Evolutionary conservation across 1,284 basidiomycete species (phyloP).

Genomic region (Ustilago curta): DNA sequence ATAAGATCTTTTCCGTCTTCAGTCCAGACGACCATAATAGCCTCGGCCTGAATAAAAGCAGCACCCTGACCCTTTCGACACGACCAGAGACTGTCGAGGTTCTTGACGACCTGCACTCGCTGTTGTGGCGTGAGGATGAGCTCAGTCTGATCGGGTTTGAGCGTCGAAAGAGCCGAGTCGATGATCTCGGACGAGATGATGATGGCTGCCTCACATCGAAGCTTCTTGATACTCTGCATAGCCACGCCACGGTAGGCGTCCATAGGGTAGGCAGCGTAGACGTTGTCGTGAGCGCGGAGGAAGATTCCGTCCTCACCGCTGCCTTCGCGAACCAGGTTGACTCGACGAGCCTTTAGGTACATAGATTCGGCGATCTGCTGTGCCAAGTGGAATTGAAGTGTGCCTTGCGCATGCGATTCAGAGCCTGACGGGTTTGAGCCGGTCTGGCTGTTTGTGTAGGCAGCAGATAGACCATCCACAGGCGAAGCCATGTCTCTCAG

Average conservation of each 20-base stretch:
- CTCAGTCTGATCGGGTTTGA: conserved; percentile 64
- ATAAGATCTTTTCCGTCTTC: conserved; percentile 74
- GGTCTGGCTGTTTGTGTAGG: conserved; percentile 14
- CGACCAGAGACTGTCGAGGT: conserved; percentile 75
- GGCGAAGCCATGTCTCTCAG: conserved; percentile 20
- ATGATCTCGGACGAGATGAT: conserved; percentile 82
- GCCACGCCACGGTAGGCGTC: conserved; percentile 73
- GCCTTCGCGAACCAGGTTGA: conserved; percentile 27
- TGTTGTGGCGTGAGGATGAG: conserved; percentile 45
- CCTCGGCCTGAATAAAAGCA: conserved; percentile 83
- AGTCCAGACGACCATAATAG: conserved; percentile 80
- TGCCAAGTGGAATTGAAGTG: conserved; percentile 32
- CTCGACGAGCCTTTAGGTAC: conserved; percentile 34
- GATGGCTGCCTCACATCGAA: conserved; percentile 78
- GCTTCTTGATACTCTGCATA: conserved; percentile 73
- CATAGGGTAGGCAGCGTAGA: conserved; percentile 30
- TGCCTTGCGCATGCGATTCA: conserved; percentile 8
- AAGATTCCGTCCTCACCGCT: conserved; percentile 31
- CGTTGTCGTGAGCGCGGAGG: conserved; percentile 30
- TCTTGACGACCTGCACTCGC: conserved; percentile 69
- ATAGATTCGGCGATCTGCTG: conserved; percentile 36
- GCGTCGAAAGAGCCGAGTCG: conserved; percentile 76
- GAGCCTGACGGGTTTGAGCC: neutral
- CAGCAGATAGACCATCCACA: conserved; percentile 26
- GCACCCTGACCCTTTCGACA: conserved; percentile 85